Percentiles rank a stretch among this genome's conserved stretches.
These are phyloP conservation scores for Nakazawaea wickerhamii DNA, from an alignment of 805 yeast genomes.

Conservation along the genomic window DNA sequence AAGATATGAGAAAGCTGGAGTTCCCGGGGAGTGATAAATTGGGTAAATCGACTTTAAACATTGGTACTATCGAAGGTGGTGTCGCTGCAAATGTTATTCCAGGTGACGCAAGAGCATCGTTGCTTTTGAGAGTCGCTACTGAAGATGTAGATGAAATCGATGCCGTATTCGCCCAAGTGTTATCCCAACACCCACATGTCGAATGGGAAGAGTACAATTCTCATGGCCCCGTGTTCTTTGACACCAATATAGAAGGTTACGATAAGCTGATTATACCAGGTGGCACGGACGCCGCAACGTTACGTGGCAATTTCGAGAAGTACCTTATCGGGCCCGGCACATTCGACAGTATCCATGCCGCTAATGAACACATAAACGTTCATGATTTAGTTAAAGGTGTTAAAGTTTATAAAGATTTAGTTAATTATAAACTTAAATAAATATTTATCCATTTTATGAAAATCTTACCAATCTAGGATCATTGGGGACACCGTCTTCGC, in stretches of 20 bases:
- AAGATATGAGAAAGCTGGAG: slow-evolving; percentile 35
- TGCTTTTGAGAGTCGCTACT: slow-evolving; percentile 48
- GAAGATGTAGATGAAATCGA: slow-evolving; percentile 35
- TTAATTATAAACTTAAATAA: neutral
- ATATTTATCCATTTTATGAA: slow-evolving; percentile 1
- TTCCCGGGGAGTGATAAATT: slow-evolving; percentile 48
- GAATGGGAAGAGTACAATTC: slow-evolving; percentile 16
- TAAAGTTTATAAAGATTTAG: slow-evolving; percentile 40
- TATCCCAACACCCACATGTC: slow-evolving; percentile 26
- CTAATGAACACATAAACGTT: slow-evolving; percentile 38
- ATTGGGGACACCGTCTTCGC: slow-evolving; percentile 12
- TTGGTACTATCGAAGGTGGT: slow-evolving; percentile 55
- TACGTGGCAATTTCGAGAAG: slow-evolving; percentile 24
- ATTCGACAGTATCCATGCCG: slow-evolving; percentile 45
- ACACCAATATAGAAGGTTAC: slow-evolving; percentile 61
- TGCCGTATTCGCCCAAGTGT: slow-evolving; percentile 29
- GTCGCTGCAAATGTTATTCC: slow-evolving; percentile 66
- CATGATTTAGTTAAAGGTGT: slow-evolving; percentile 40
- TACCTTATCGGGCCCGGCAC: slow-evolving; percentile 56
- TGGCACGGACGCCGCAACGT: slow-evolving; percentile 31
- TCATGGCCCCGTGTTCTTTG: slow-evolving; percentile 41
- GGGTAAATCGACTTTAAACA: slow-evolving; percentile 58
- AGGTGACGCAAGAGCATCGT: slow-evolving; percentile 44
- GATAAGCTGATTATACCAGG: slow-evolving; percentile 46
- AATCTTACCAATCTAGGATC: slow-evolving; percentile 15